phyloP scores from a whole-genome alignment of 106 monocot species.

The Apostasia shenzhenica region DNA sequence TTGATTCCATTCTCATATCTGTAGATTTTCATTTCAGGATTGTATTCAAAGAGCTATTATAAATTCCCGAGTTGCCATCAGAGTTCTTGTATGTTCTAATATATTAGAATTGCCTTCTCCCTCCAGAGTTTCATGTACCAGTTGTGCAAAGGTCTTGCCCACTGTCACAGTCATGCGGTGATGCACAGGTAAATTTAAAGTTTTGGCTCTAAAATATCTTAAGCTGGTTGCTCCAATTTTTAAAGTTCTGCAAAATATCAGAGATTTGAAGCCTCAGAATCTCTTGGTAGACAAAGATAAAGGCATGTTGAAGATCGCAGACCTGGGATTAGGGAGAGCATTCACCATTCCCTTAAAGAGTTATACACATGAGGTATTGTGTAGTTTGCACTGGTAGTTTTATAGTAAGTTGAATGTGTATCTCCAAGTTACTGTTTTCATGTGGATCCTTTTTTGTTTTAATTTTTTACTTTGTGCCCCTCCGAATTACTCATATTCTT shows the following conservation, averaged over 20 bases:
- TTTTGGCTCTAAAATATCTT: background rate
- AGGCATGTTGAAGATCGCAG: constrained; percentile 90
- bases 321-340: constrained; percentile 92
- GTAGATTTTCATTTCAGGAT: too few relatives aligned
- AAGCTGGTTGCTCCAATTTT: background rate
- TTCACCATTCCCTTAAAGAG: constrained; percentile 92
- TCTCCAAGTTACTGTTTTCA: too few relatives aligned
- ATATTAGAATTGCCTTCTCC: background rate
- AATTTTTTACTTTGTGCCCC: too few relatives aligned
- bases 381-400: background rate
- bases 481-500: background rate
- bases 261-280: constrained; percentile 97
- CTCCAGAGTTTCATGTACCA: constrained; percentile 92
- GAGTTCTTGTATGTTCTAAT: background rate
- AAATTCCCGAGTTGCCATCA: background rate
- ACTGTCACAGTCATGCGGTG: constrained; percentile 95
- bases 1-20: too few relatives aligned
- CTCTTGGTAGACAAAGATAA: constrained; percentile 93
- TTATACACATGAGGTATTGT: constrained; percentile 89
- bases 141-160: constrained; percentile 93
- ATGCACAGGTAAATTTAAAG: constrained; percentile 67
- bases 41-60: too few relatives aligned
- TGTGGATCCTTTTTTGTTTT: too few relatives aligned
- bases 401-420: background rate
- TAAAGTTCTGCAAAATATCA: constrained; percentile 10